Evolutionary conservation across 2,329 filamentous ascomycete genomes (phyloP), one percentile per base, ranked within the genome.

Genomic region (Calonectria henricotiae): DNA sequence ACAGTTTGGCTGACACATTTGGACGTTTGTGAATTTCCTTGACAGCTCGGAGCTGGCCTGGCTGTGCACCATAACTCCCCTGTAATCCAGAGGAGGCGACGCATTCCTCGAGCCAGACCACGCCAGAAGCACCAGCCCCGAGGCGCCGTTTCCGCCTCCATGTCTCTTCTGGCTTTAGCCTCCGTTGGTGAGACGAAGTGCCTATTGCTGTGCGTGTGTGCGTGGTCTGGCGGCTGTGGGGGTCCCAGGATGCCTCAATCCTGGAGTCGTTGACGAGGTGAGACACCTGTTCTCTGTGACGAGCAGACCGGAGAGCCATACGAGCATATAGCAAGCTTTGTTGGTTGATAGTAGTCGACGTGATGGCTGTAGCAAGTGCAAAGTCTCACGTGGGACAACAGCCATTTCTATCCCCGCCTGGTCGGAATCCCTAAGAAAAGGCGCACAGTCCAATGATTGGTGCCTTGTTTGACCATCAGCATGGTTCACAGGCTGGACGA

Each of bases 21-120:
- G 60, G 41, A 8, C 27, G 60, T 39, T 47, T 62, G 27, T 23
- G 60, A n/a, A 62, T 62, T 25, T 62, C 60, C n/a, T 62, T 62
- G 41, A 62, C 27, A 12, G 60, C 60, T 8, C 54, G 54, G 8
- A 60, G 39, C 39, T 41, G 39, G 6, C 39, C 39, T 4, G 54
- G 6, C 30, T 17, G 9, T 35, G 39, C 39, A 9, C 15, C 23
- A 5, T 39, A 23, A 27, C 43, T 15, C 6, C 6, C 32, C 20
- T 11, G 54, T 9, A 25, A 17, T n/a, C 13, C 23, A 15, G 54
- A 60, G 15, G 32, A 41, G 6, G 20, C 54, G 37, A 60, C 27
- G 54, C 54, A 60, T 23, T 60, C 35, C 54, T 60, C 54, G 3
- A 60, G n/a, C 54, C 54, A 60, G 9, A 60, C 54, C 1, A 37